These are phyloP conservation scores for Boeremia lycopersici DNA, from an alignment of 2,329 filamentous ascomycete genomes.

Conservation along the genomic window DNA sequence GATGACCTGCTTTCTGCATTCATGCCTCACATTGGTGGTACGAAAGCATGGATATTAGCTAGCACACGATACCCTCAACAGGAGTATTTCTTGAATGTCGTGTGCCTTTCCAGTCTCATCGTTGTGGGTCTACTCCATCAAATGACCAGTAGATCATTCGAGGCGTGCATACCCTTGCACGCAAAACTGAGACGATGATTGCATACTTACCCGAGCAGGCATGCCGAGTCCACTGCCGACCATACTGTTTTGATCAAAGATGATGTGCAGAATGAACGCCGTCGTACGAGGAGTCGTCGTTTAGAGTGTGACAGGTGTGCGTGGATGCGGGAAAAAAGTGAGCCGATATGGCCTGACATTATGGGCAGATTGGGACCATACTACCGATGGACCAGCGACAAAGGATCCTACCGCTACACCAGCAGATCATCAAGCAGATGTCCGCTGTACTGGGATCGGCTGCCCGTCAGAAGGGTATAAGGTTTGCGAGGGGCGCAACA, in stretches of 20 bases:
- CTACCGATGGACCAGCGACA: neutral
- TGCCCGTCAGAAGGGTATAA: neutral
- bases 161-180: constrained; percentile 11
- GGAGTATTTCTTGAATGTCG: constrained; percentile 2
- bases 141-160: constrained; percentile 17
- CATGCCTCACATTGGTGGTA: constrained; percentile 1
- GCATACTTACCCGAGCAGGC: constrained; percentile 4
- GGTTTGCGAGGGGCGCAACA: neutral
- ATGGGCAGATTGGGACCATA: constrained; percentile 11
- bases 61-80: constrained; percentile 5
- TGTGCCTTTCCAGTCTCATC: neutral
- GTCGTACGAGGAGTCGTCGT: constrained; percentile 10
- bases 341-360: constrained; percentile 18
- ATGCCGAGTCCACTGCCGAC: neutral
- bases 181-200: constrained; percentile 5
- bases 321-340: constrained; percentile 8
- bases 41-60: constrained; percentile 2
- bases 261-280: constrained; percentile 1
- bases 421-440: neutral
- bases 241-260: neutral
- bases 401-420: neutral
- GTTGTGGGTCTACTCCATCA: constrained; percentile 7
- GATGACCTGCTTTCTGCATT: neutral
- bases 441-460: neutral
- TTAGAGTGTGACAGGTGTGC: constrained; percentile 10